Evolutionary conservation across 805 yeast genomes (phyloP), one percentile per base, ranked within the genome.

Genomic region (Middelhovenomyces tepae): DNA sequence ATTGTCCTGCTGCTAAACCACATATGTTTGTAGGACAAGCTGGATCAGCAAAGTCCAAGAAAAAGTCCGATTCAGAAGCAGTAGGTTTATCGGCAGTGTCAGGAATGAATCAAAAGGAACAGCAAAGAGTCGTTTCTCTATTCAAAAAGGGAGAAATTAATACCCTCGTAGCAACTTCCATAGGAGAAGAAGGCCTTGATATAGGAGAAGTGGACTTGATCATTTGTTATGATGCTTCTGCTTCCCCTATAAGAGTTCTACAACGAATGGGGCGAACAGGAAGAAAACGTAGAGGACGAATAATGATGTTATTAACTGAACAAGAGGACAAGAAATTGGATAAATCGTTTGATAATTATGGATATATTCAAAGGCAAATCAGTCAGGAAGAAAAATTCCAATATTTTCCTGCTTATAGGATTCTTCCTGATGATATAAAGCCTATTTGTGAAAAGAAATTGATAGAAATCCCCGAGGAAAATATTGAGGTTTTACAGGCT

Each of bases 241-340:
- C 86, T 18, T 84, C 95, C 28, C 96, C 97, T 0, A 89, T 91
- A 37, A 83, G 93, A 38, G 86, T 82, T 46, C 71, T 91, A 25
- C 99, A 91, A 54, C 64, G 99, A 46, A 85, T 91, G 93, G 99
- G 99, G 17, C 74, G 99, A 60, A 91, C 99, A 0, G 99, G 98
- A 13, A 77, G 99, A 59, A 84, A 85, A 51, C 64, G 95, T 46
- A 85, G 82, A 46, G 99, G 99, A 25, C 71, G 69, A 38, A 82
- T 91, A 2, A 60, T 84, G 3, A 57, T 87, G 22, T 56, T 91
- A 4, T 73, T 89, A 47, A 73, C 95, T 6, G 70, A 79, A 8
- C 74, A 74, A 42, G 99, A 91, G 56, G 73, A 78, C 35, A 48
- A 59, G 4, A 93, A 89, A 50, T 83, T 84, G 51, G 82, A 80